Base-by-base conservation (phyloP, 768 basidiomycete species). In the Bullera alba region DNA sequence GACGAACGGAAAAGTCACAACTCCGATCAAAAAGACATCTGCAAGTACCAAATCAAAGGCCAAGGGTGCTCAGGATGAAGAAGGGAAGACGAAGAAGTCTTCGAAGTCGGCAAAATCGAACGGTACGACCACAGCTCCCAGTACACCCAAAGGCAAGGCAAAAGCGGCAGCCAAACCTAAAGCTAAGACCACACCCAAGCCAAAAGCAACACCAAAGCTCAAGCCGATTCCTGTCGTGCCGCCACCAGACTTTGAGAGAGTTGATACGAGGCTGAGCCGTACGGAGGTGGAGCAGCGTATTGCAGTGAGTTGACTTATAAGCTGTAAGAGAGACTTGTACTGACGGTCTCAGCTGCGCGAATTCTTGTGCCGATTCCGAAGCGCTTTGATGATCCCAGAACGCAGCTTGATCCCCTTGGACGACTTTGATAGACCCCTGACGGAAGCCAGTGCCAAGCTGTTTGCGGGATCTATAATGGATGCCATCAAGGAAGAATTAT, bases 371-470 rank as follows among this genome's bases (percentile, higher is more conserved):
- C 53, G 64, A 14, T 66, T 66, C 39, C 17, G 54, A 41, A 16
- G 35, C 7, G 44, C 53, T 5, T 29, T 66, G 28, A 38, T 44
- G 4, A 27, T 66, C 16, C 54, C 61, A 5, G 64, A 66, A 28
- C 28, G 64, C 50, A 54, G 50, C 2, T 48, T 66, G 7, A 17
- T 28, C 19, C 36, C 57, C 4, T 22, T 66, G 43, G 64, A 66
- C 42, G 64, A 66, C 44, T 66, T 66, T 42, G 64, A 66, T 54
- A 36, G 64, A 27, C 59, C 61, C 17, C 25, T 66, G 10, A 61
- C 58, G 7, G 64, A 66, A 34, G 58, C 64, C 2, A 61, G 51
- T 37, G 61, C 63, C 5, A 27, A 61, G 23, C n/a, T 59, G 15
- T 56, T 66, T 29, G 61, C 54, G 17, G 61, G 64, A 14, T 52